Conservation (phyloP, 495 filamentous ascomycete genomes). For the Clohesyomyces aquaticus region DNA sequence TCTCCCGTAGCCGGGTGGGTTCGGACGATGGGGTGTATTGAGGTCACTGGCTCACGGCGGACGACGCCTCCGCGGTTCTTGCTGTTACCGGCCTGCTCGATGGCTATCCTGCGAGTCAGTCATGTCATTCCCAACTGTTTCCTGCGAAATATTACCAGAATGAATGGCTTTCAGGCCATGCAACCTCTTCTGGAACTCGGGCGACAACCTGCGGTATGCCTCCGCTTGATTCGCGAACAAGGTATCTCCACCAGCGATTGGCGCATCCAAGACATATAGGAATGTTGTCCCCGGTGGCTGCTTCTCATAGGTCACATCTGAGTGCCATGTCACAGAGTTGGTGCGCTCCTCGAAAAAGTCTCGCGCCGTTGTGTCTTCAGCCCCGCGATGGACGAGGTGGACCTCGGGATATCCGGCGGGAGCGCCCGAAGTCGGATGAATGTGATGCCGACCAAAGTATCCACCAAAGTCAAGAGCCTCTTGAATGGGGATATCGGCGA, state of each 20-base stretch:
- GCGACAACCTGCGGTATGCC: constrained; percentile 77
- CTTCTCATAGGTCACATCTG: constrained; percentile 78
- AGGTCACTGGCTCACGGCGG: constrained; percentile 70
- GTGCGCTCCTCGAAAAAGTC: constrained; percentile 66
- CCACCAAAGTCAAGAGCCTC: constrained; percentile 70
- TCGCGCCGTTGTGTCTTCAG: constrained; percentile 61
- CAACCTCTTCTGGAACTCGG: constrained; percentile 69
- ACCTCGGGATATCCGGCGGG: constrained; percentile 73
- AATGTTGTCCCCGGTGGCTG: constrained; percentile 88
- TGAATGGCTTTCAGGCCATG: constrained; percentile 79
- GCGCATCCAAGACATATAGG: constrained; percentile 76
- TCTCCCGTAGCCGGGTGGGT: constrained; percentile 81
- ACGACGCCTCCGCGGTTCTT: constrained; percentile 62
- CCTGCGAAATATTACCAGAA: constrained; percentile 54
- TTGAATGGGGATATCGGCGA: constrained; percentile 72
- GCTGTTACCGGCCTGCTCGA: constrained; percentile 62
- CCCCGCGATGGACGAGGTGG: constrained; percentile 77
- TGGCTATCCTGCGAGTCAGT: constrained; percentile 18
- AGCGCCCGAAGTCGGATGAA: constrained; percentile 76
- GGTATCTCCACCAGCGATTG: constrained; percentile 79
- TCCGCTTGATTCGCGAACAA: constrained; percentile 72
- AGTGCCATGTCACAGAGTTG: constrained; percentile 77
- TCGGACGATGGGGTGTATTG: constrained; percentile 74
- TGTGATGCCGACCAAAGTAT: constrained; percentile 83
- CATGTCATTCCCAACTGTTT: not conserved